phyloP scores from a whole-genome alignment of 352 stramenopile species.

The Phytophthora rubi region DNA sequence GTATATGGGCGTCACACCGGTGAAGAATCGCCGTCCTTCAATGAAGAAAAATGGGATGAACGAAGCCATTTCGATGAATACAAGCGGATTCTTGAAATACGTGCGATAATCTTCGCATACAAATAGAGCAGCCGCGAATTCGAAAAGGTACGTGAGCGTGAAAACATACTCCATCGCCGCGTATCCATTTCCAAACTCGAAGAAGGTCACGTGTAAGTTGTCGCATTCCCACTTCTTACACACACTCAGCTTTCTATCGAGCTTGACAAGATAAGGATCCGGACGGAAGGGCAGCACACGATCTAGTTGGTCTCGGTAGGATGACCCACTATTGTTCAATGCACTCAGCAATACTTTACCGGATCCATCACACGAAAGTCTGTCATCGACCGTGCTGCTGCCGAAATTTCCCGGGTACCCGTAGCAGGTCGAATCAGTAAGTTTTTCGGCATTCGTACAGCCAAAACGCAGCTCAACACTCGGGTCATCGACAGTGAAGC shows the following conservation, averaged over 20 bases:
- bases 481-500: constrained; percentile 55
- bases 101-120: constrained; percentile 44
- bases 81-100: constrained; percentile 73
- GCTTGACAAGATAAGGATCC: constrained; percentile 44
- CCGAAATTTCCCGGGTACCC: constrained; percentile 66
- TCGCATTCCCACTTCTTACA: constrained; percentile 85
- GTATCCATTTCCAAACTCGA: constrained; percentile 68
- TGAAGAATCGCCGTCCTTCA: constrained; percentile 51
- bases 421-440: constrained; percentile 52
- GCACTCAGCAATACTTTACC: constrained; percentile 25
- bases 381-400: constrained; percentile 24
- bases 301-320: constrained; percentile 37
- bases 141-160: constrained; percentile 67
- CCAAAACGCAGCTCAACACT: constrained; percentile 50
- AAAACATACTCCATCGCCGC: constrained; percentile 71
- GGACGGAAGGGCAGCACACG: constrained; percentile 61
- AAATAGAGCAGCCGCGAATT: constrained; percentile 51
- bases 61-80: constrained; percentile 69
- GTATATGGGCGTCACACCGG: constrained; percentile 52
- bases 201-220: constrained; percentile 73
- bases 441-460: constrained; percentile 51
- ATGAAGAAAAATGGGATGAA: constrained; percentile 77
- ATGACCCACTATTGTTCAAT: constrained; percentile 7
- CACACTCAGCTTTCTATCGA: constrained; percentile 50
- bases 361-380: constrained; percentile 55